Percentiles rank a stretch among this genome's conserved stretches.
Conservation (phyloP, 1,284 basidiomycete species). For the Sutorius eximius region DNA sequence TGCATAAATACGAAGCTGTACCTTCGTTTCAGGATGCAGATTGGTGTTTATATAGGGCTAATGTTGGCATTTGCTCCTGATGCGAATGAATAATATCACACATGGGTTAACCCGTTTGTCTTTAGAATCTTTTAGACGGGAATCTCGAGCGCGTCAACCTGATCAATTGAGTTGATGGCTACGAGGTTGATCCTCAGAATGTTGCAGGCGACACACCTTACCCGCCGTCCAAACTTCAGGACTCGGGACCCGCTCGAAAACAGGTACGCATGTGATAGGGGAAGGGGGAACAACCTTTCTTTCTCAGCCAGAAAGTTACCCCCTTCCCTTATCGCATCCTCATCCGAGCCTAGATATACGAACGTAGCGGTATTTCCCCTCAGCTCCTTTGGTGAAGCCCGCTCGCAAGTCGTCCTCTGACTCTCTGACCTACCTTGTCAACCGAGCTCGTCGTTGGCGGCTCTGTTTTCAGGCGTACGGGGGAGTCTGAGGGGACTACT, state of each 20-base stretch:
- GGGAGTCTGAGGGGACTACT: slow-evolving; percentile 25
- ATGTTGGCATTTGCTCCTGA: background rate
- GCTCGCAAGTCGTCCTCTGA: slow-evolving; percentile 65
- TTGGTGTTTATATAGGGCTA: background rate
- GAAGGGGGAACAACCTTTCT: slow-evolving; percentile 38
- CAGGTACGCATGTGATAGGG: slow-evolving; percentile 29
- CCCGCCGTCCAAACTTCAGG: no score
- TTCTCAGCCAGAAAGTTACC: slow-evolving; percentile 7
- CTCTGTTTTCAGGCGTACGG: slow-evolving; percentile 48
- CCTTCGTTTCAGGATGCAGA: background rate
- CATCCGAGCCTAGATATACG: slow-evolving; percentile 5
- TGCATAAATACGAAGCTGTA: no score
- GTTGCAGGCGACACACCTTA: no score
- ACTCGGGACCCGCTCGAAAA: slow-evolving; percentile 10
- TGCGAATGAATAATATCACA: background rate
- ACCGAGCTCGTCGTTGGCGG: slow-evolving; percentile 75
- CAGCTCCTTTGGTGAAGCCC: slow-evolving; percentile 89
- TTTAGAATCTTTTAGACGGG: background rate
- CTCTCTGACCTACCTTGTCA: slow-evolving; percentile 92
- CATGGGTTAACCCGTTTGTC: background rate
- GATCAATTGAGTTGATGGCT: no score
- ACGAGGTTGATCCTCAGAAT: no score
- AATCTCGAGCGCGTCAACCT: background rate
- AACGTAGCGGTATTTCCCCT: slow-evolving; percentile 81
- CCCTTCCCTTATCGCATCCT: no score